Base-by-base conservation (phyloP, 202 grass and related monocot species). In the Schoenoplectus triqueter region DNA sequence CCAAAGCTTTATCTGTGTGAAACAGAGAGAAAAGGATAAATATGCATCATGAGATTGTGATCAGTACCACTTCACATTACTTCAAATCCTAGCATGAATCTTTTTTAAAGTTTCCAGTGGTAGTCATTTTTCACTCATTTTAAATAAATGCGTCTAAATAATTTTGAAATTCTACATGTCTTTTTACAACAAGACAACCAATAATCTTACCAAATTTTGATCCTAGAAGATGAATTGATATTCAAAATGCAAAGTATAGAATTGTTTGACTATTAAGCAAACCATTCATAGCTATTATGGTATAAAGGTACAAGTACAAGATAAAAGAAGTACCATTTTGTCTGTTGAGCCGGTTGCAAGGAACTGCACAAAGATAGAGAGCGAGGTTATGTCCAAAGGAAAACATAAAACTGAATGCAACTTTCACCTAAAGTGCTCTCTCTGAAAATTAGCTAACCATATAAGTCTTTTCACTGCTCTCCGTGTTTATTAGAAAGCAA, bases 1-100 rank as follows among this genome's bases (percentile, higher is more conserved):
- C 96, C 93, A 99, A 17, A 99, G 87, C 75, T 96, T 96, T 78
- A 94, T 91, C 96, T 99, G 75, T 59, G 2, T 86, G 61, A 14
- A 72, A n/a, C 85, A n/a, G 52, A 59, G 7, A 55, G 67, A 69
- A 54, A 82, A 70, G 13, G 22, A 31, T 40, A 69, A 64, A 83
- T n/a, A 40, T 17, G 52, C 18, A 44, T 59, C 31, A 78, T 60
- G 49, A 75, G 11, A 31, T 31, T 54, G 49, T 54, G 54, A 41
- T 78, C 6, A 4, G 22, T 56, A 78, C 22, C 13, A 7, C 73
- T 57, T 5, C 11, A 75, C 20, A 14, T 75, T 75, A 75, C 31
- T 54, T 75, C 47, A 52, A 11, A 77, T 57, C 50, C 51, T 8
- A 59, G 22, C 45, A 57, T 21, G 5, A 47, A 8, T 10, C 0